Evolutionary conservation across 345 rosid genomes (phyloP).

Genomic region (Euclidium syriacum): DNA sequence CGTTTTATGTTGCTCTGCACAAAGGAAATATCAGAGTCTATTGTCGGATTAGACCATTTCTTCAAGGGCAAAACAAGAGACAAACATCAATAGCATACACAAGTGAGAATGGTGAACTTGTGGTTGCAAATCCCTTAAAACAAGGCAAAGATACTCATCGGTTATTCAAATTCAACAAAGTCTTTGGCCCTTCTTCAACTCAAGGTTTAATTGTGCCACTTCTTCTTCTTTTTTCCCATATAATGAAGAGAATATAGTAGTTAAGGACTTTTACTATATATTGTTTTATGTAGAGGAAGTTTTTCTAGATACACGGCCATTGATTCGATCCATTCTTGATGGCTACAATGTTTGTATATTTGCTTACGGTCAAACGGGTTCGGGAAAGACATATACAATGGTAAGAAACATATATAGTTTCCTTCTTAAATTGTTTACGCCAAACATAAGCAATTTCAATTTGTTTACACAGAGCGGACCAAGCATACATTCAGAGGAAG

Average conservation of each 20-base stretch:
- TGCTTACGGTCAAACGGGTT: slow-evolving; percentile 94
- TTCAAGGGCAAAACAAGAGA: slow-evolving; percentile 56
- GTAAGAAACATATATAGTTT: slow-evolving; percentile 27
- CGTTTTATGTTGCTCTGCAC: background rate
- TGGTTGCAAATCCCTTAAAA: slow-evolving; percentile 64
- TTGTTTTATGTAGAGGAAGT: slow-evolving; percentile 56
- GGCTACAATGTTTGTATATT: slow-evolving; percentile 87
- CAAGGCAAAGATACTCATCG: slow-evolving; percentile 62
- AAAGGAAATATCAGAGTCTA: slow-evolving; percentile 86
- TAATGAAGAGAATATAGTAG: background rate
- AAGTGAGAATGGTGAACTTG: slow-evolving; percentile 81
- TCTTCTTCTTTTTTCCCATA: background rate
- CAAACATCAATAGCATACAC: slow-evolving; percentile 61
- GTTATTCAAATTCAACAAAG: slow-evolving; percentile 79
- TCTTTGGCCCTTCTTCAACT: slow-evolving; percentile 62
- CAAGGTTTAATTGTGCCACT: slow-evolving; percentile 60
- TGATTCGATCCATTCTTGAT: slow-evolving; percentile 82
- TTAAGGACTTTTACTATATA: background rate
- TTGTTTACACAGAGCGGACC: slow-evolving; percentile 68
- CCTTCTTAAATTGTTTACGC: background rate
- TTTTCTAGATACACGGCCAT: slow-evolving; percentile 70
- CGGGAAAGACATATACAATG: slow-evolving; percentile 94
- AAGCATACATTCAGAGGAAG: slow-evolving; percentile 52
- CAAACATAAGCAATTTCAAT: background rate
- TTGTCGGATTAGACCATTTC: slow-evolving; percentile 84